Conservation (phyloP, 176 grass and related monocot species). For the Juncus effusus region DNA sequence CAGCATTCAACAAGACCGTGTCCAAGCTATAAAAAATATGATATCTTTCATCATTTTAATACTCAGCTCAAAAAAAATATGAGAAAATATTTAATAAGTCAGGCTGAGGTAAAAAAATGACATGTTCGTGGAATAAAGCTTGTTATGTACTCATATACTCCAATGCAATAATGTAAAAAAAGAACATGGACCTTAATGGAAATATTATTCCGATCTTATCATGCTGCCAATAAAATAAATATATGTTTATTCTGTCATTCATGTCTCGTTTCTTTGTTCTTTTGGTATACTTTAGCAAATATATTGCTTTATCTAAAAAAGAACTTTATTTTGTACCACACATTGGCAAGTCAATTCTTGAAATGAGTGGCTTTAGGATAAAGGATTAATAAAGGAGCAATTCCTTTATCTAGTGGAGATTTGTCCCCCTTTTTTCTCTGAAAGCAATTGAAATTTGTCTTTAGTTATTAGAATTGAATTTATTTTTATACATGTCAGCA, state of each 20-base stretch:
- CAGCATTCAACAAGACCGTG: constrained; percentile 39
- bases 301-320: no score
- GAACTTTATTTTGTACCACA: constrained; percentile 2
- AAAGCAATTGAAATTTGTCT: constrained; percentile 12
- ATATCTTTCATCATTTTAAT: not conserved
- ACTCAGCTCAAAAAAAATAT: not conserved
- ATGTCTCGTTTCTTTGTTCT: not conserved
- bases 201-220: not conserved
- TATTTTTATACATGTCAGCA: no score
- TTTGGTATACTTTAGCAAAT: not conserved
- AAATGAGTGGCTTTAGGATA: not conserved
- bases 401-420: constrained; percentile 1
- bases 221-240: constrained; percentile 3
- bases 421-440: constrained; percentile 12
- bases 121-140: no score
- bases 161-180: not conserved
- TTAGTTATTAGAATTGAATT: no score
- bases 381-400: no score
- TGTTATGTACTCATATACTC: not conserved
- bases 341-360: not conserved
- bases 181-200: not conserved
- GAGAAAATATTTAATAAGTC: constrained; percentile 6
- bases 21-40: constrained; percentile 49
- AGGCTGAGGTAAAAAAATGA: no score
- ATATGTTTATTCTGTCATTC: not conserved